phyloP scores from a whole-genome alignment of 2,329 filamentous ascomycete species.

The Shiraia bambusicola region DNA sequence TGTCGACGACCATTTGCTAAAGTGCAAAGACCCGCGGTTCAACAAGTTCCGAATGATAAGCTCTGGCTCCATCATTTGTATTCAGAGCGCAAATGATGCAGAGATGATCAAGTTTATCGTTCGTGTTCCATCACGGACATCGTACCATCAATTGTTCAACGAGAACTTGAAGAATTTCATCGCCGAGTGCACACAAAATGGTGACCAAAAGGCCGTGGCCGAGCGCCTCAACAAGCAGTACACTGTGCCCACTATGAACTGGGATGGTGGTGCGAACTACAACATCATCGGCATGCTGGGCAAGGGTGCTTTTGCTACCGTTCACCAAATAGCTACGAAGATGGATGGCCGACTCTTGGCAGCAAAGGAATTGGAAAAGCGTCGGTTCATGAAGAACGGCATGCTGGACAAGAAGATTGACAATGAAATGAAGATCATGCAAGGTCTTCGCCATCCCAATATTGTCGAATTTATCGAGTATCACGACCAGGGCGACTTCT shows the following conservation, averaged over 20 bases:
- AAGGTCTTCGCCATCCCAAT: constrained; percentile 77
- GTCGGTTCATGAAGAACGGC: constrained; percentile 89
- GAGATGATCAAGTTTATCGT: constrained; percentile 80
- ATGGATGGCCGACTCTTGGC: constrained; percentile 81
- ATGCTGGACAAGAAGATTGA: constrained; percentile 87
- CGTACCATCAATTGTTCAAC: constrained; percentile 66
- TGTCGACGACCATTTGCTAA: constrained; percentile 73
- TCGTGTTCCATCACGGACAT: constrained; percentile 72
- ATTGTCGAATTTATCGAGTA: constrained; percentile 92
- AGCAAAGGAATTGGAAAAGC: constrained; percentile 93
- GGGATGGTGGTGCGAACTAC: constrained; percentile 81
- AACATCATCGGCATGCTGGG: constrained; percentile 73
- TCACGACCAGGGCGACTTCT: constrained; percentile 74
- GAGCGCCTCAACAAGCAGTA: constrained; percentile 32
- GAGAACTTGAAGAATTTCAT: constrained; percentile 71
- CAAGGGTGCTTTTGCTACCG: constrained; percentile 91
- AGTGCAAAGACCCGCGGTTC: constrained; percentile 45
- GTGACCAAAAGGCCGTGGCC: constrained; percentile 22
- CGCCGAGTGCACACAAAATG: constrained; percentile 34
- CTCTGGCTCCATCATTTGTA: constrained; percentile 71
- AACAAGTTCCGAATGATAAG: constrained; percentile 64
- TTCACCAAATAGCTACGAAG: constrained; percentile 86
- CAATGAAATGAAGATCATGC: constrained; percentile 97
- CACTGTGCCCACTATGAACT: constrained; percentile 63
- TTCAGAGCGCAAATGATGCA: constrained; percentile 56